phyloP scores from a whole-genome alignment of 768 basidiomycete species.

The Kwoniella sp. region DNA sequence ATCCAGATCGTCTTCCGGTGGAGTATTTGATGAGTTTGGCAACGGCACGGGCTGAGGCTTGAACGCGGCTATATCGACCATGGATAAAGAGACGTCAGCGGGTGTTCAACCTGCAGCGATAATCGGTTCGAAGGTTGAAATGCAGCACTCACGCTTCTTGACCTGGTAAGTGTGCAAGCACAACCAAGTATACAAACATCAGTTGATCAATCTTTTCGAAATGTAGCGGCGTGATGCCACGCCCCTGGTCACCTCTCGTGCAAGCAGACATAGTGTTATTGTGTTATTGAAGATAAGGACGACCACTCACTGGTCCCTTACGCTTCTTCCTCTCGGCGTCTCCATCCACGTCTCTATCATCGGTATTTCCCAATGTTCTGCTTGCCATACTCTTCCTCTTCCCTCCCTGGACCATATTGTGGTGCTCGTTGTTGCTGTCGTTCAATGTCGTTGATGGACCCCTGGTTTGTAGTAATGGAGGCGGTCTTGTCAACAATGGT shows the following conservation, averaged over 20 bases:
- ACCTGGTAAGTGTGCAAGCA: slow-evolving; percentile 15
- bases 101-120: no score
- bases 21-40: slow-evolving; percentile 38
- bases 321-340: slow-evolving; percentile 25
- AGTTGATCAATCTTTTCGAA: no score
- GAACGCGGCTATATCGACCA: slow-evolving; percentile 23
- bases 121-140: no score
- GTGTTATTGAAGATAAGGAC: no score
- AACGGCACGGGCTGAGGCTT: slow-evolving; percentile 37
- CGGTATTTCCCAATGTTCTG: neutral
- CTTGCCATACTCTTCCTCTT: slow-evolving; percentile 20
- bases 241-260: no score
- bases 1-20: slow-evolving; percentile 34
- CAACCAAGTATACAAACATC: no score
- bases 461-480: neutral
- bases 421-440: slow-evolving; percentile 2
- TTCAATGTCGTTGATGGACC: neutral
- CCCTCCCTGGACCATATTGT: slow-evolving; percentile 20
- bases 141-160: slow-evolving; percentile 35
- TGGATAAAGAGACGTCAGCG: neutral
- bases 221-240: no score
- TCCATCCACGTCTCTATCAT: slow-evolving; percentile 12
- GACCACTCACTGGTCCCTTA: slow-evolving; percentile 15
- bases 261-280: no score
- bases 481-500: slow-evolving; percentile 1